Base-by-base conservation (phyloP, 805 yeast species). In the Suhomyces sp. region DNA sequence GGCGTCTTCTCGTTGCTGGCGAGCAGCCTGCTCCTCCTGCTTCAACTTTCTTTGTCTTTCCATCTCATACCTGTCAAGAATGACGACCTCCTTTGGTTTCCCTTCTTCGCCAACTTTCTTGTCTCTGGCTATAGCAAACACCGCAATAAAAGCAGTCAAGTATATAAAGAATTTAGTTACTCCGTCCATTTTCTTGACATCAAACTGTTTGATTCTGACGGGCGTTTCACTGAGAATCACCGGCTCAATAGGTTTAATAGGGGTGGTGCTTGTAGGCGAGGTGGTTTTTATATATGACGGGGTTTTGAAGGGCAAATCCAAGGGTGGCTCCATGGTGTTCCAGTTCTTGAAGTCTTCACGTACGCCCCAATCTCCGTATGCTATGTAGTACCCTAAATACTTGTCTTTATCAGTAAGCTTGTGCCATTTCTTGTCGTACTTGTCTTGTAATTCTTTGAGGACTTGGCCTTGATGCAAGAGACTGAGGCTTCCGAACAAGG, bases 291-390 rank as follows among this genome's bases (percentile, higher is more conserved):
- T 51, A 41, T 74, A 66, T 2, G 71, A 60, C 1, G 85, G 82
- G 3, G 72, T 47, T 24, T 65, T 63, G 62, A 85, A 85, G 1
- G 89, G 87, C 51, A 86, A 70, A 64, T 86, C 90, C 47, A 76
- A 78, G 0, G 89, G 91, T 6, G 74, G 65, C 4, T 62, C 66
- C 26, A 60, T 57, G n/a, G 74, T 65, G 52, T 71, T 73, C 72
- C 82, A 74, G 57, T 74, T 74, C 48, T 70, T 68, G 51, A 86
- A 78, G 19, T 80, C 80, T 47, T 80, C 84, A 56, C 96, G 74
- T 1, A 83, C 85, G 0, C 91, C 94, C 78, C 87, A 82, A 47
- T 85, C 74, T 2, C 92, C 92, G 66, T 84, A 88, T 0, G 85
- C 77, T 29, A 85, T 76, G 69, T 78, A 85, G 64, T 83, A 86